Percentiles rank a stretch among this genome's conserved stretches.
These are phyloP conservation scores for Pleurotus djamor DNA, from an alignment of 768 basidiomycete species.

Conservation along the genomic window DNA sequence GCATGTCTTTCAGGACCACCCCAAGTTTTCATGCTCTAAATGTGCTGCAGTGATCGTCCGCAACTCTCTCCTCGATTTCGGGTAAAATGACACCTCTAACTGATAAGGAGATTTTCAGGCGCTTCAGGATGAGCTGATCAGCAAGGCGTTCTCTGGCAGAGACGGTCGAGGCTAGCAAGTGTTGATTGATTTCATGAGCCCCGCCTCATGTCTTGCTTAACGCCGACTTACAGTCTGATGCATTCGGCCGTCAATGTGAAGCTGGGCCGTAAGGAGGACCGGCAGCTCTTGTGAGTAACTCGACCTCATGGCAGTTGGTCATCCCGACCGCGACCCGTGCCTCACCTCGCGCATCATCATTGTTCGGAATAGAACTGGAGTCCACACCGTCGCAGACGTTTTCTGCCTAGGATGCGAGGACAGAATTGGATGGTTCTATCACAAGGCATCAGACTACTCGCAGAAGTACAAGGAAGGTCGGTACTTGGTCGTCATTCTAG, in stretches of 20 bases:
- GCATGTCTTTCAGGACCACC: slow-evolving; percentile 61
- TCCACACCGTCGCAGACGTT: slow-evolving; percentile 79
- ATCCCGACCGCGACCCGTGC: slow-evolving; percentile 1
- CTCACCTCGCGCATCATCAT: slow-evolving; percentile 3
- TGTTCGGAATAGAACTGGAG: slow-evolving; percentile 56
- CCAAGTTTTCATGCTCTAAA: slow-evolving; percentile 65
- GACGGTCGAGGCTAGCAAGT: slow-evolving; percentile 82
- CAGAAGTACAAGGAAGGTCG: slow-evolving; percentile 88
- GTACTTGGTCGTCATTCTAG: slow-evolving; percentile 10
- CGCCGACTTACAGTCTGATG: slow-evolving; percentile 53
- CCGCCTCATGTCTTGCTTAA: background rate
- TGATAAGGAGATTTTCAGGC: slow-evolving; percentile 37
- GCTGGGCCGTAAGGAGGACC: slow-evolving; percentile 71
- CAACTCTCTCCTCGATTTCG: slow-evolving; percentile 9
- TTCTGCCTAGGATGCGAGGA: slow-evolving; percentile 81
- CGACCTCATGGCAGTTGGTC: background rate
- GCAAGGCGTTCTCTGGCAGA: slow-evolving; percentile 81
- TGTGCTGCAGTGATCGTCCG: slow-evolving; percentile 73
- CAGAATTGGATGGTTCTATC: slow-evolving; percentile 80
- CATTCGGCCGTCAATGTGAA: slow-evolving; percentile 77
- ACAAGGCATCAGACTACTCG: slow-evolving; percentile 69
- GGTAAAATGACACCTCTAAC: background rate
- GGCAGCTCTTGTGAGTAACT: slow-evolving; percentile 58
- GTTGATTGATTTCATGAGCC: background rate
- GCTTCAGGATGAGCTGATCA: slow-evolving; percentile 82